Conservation (phyloP, 352 stramenopile species). For the Phytophthora rubi region DNA sequence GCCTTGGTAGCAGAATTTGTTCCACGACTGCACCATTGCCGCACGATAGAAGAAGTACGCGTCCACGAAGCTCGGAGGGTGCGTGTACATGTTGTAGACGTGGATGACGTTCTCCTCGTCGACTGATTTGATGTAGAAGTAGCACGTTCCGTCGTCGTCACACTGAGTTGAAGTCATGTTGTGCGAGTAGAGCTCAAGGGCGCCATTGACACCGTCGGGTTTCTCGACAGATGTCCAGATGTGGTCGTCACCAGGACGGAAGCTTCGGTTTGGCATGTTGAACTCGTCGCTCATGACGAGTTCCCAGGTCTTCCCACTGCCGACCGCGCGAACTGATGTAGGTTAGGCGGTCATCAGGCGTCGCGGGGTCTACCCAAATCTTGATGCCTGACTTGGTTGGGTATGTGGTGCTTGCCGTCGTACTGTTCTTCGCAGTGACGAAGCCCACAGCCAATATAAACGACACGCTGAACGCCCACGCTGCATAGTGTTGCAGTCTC, state of each 20-base stretch:
- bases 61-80: slow-evolving; percentile 55
- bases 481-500: slow-evolving; percentile 13
- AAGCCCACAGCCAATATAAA: slow-evolving; percentile 1
- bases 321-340: slow-evolving; percentile 55
- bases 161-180: slow-evolving; percentile 71
- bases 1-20: slow-evolving; percentile 96
- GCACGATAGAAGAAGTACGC: slow-evolving; percentile 59
- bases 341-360: slow-evolving; percentile 36
- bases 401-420: slow-evolving; percentile 22
- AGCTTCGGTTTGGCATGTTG: slow-evolving; percentile 86
- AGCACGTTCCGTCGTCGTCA: slow-evolving; percentile 56
- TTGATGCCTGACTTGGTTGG: slow-evolving; percentile 44
- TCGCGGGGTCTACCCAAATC: slow-evolving; percentile 68
- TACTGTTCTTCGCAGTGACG: slow-evolving; percentile 22
- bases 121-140: slow-evolving; percentile 49
- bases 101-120: slow-evolving; percentile 47
- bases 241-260: slow-evolving; percentile 92
- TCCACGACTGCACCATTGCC: slow-evolving; percentile 94
- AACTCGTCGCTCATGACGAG: slow-evolving; percentile 96
- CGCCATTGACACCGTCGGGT: slow-evolving; percentile 91
- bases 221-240: slow-evolving; percentile 95
- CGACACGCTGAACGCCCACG: background rate
- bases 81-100: slow-evolving; percentile 67
- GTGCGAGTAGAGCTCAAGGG: slow-evolving; percentile 91
- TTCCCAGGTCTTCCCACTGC: too few relatives aligned